These are phyloP conservation scores for Malus hybrid DNA, from an alignment of 331 rosid species.

Conservation along the genomic window DNA sequence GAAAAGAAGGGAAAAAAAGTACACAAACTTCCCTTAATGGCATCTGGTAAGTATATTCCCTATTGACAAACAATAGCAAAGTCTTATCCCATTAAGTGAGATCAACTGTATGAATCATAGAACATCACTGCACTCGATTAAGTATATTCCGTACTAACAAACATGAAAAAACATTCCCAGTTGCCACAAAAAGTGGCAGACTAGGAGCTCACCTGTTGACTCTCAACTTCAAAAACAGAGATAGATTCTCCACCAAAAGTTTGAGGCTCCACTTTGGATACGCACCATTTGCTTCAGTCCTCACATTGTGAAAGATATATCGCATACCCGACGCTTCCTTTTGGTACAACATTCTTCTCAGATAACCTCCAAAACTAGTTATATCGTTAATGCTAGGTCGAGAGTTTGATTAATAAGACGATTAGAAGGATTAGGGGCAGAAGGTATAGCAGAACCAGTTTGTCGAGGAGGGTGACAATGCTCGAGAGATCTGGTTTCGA, in stretches of 20 bases:
- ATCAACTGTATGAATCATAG: too few species aligned
- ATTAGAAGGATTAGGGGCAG: not conserved
- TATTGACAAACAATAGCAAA: too few species aligned
- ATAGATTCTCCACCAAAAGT: slow-evolving; percentile 24
- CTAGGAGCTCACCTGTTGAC: slow-evolving; percentile 3
- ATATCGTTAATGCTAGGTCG: not conserved
- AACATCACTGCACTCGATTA: too few species aligned
- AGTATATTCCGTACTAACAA: not conserved
- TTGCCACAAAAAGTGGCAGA: slow-evolving; percentile 23
- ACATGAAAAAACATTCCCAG: not conserved
- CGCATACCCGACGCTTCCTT: not conserved
- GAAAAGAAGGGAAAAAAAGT: not conserved
- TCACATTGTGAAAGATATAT: slow-evolving; percentile 6
- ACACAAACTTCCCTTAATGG: not conserved
- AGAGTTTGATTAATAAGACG: not conserved
- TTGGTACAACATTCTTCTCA: not conserved
- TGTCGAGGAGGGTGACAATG: not conserved
- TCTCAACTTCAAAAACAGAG: slow-evolving; percentile 20
- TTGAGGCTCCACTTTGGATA: slow-evolving; percentile 19
- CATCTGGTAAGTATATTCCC: too few species aligned
- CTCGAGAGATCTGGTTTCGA: not conserved
- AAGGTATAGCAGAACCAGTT: not conserved
- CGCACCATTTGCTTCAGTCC: slow-evolving; percentile 1
- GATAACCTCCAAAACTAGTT: not conserved
- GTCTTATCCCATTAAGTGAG: too few species aligned